Evolutionary conservation across 2,329 filamentous ascomycete genomes (phyloP), one percentile per base, ranked within the genome.

Genomic region (Emmonsiellopsis sp.): DNA sequence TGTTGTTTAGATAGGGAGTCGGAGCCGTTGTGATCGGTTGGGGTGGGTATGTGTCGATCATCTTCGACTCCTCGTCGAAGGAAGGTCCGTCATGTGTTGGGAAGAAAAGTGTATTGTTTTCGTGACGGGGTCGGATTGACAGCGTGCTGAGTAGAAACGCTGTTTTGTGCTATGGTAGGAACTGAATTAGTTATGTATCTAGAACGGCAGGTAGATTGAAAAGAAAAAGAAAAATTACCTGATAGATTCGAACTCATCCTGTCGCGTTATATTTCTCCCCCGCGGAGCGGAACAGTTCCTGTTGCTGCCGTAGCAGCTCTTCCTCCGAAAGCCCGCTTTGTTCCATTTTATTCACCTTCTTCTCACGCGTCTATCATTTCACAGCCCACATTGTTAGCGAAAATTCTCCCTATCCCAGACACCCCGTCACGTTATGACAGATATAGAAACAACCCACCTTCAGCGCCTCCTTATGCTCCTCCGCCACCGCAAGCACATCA

Each of bases 301-400:
- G 86, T 68, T 98, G 93, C 65, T 95, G 82, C 48, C 85, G 81
- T 54, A 93, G 82, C 48, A 98, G 79, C 70, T 98, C 87, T 62
- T 96, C 93, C 67, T 95, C 84, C 0, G 87, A 87, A 74, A 97
- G 80, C 52, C 92, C 92, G 67, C 90, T 95, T 68, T 93, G 87
- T 64, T 95, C 92, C 65, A 97, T 90, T 74, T 97, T 97, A 71
- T 91, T 95, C 59, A 91, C 87, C 73, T 96, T 95, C 79, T 95
- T 95, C 74, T 98, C 93, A 47, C 92, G 87, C 32, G 87, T 89
- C 89, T 95, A 65, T 56, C 15, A 11, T 48, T 52, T 40, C 30
- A 20, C 38, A 51, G 53, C 55, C 7, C 15, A 55, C 47, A 59
- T 55, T 57, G 55, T 63, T 50, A 61, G 52, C 38, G 53, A 51